A percentile compares a stretch with the other conserved stretches of the same genome.
These are phyloP conservation scores for Neurospora intermedia DNA, from an alignment of 495 filamentous ascomycete genomes.

Conservation along the genomic window DNA sequence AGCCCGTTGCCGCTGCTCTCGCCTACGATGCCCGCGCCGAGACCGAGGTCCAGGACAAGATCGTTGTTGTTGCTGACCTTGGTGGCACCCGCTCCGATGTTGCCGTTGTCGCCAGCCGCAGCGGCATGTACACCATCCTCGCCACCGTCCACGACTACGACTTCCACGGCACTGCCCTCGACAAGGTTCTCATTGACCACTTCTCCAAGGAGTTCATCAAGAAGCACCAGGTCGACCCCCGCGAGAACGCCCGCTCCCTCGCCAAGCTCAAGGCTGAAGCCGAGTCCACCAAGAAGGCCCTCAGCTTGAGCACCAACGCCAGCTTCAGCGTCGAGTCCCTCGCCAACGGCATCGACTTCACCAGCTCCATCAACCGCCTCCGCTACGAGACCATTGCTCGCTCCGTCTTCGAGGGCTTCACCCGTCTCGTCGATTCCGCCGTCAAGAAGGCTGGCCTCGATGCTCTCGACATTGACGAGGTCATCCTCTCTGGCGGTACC, in stretches of 20 bases:
- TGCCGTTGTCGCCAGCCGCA: conserved; percentile 76
- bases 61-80: conserved; percentile 82
- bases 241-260: conserved; percentile 64
- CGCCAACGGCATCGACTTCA: conserved; percentile 79
- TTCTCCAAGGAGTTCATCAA: conserved; percentile 98
- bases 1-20: conserved; percentile 84
- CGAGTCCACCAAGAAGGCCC: conserved; percentile 79
- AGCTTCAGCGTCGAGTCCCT: conserved; percentile 85
- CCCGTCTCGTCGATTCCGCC: conserved; percentile 67
- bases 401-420: conserved; percentile 80
- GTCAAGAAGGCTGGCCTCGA: conserved; percentile 90
- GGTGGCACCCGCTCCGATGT: conserved; percentile 91
- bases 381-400: conserved; percentile 83
- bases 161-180: conserved; percentile 67
- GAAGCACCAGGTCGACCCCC: conserved; percentile 67
- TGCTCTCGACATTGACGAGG: conserved; percentile 85
- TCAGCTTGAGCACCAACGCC: conserved; percentile 78
- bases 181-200: conserved; percentile 85
- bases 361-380: conserved; percentile 80
- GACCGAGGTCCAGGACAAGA: conserved; percentile 67
- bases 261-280: conserved; percentile 90
- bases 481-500: conserved; percentile 85
- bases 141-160: conserved; percentile 94
- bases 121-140: conserved; percentile 92
- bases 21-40: conserved; percentile 86